Base-by-base conservation (phyloP, 495 filamentous ascomycete species). In the Neurospora sp. region DNA sequence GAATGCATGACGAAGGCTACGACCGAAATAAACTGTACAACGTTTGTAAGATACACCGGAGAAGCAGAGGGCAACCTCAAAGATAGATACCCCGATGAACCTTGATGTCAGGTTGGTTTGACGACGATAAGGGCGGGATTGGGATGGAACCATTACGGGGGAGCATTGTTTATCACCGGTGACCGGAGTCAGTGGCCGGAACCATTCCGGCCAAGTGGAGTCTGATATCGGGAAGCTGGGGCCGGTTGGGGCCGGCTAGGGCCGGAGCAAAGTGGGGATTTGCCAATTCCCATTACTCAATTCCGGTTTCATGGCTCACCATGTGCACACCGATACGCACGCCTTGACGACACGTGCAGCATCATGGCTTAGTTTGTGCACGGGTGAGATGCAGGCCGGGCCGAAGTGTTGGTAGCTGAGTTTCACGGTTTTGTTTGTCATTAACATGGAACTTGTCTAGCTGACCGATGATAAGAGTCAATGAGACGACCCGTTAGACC, bases 171-270 rank as follows among this genome's bases (percentile, higher is more conserved):
- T 3, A 66, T 31, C 54, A 66, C 14, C 54, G 54, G 54, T 66
- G 27, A 66, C 69, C 70, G 71, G 72, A 49, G 9, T 18, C 75
- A 75, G 77, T 73, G 80, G 79, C 79, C 80, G 80, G 80, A 81
- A 78, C 75, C 40, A 41, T 62, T 78, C 80, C 80, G 80, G 79
- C 80, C 79, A 74, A 76, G 77, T 77, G 70, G 49, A n/a, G 6
- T 23, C 11, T 35, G 11, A 66, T 16, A 66, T 66, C 38, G 54
- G 54, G 12, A 66, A 31, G 54, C 14, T 66, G 23, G 27, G 75
- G 77, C 79, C 78, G 79, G 77, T 42, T 81, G 79, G 77, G 79
- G 79, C 80, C 80, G 80, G 76, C 66, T 81, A 80, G 39, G 79
- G 80, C 79, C 80, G 80, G 79, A 77, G 72, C 77, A 76, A 31